Conservation (phyloP, 1,139 yeast genomes). For the Hemisphaericaspora lyxosophila region DNA sequence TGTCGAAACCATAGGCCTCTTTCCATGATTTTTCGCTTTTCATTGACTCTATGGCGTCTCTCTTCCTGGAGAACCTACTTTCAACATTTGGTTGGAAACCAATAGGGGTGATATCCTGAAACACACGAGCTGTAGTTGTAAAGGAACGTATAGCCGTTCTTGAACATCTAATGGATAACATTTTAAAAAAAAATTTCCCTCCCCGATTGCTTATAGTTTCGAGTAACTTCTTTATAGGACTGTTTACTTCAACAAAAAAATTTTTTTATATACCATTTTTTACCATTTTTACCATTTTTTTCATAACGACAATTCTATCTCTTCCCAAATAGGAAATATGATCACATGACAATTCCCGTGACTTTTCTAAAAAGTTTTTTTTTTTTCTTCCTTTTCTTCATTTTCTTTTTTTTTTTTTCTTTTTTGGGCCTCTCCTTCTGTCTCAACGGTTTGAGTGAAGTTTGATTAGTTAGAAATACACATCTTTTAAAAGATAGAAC, state of each 20-base stretch:
- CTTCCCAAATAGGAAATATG: not conserved
- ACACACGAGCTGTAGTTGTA: constrained; percentile 2
- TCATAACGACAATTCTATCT: no score
- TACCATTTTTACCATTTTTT: no score
- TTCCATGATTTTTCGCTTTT: constrained; percentile 31
- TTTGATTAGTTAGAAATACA: no score
- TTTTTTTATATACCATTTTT: constrained; percentile 1
- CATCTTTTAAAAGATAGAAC: no score
- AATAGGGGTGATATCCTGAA: not conserved
- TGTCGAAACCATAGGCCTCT: constrained; percentile 18
- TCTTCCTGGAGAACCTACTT: not conserved
- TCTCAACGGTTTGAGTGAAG: not conserved
- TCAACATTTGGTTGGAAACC: not conserved
- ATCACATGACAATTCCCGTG: constrained; percentile 1
- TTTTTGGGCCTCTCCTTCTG: not conserved
- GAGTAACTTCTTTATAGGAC: not conserved
- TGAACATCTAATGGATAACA: constrained; percentile 2
- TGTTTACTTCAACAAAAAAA: not conserved
- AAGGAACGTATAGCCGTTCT: constrained; percentile 6
- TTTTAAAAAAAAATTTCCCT: no score
- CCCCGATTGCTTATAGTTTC: not conserved
- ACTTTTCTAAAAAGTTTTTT: constrained; percentile 1
- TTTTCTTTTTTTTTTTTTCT: not conserved
- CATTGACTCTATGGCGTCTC: constrained; percentile 17
- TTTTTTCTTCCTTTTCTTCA: not conserved